Evolutionary conservation across 202 grass and related monocot species (phyloP).

Genomic region (Panicum hallii): DNA sequence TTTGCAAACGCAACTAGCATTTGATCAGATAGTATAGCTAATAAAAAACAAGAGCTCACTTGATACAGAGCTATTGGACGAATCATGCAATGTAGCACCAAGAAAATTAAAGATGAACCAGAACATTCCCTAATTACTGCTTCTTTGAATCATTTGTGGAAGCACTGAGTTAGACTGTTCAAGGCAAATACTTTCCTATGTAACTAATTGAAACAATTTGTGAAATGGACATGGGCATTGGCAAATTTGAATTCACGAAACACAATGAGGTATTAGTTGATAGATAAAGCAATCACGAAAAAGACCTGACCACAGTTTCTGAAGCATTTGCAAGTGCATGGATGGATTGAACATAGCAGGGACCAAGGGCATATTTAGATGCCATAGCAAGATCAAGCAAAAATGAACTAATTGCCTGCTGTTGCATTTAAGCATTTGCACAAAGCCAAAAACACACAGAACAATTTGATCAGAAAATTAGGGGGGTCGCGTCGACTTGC

Average conservation of each 20-base stretch:
- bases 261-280: neutral
- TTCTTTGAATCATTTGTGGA: neutral
- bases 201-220: neutral
- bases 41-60: neutral
- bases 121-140: neutral
- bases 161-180: conserved; percentile 3
- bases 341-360: neutral
- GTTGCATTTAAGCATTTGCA: conserved; percentile 30
- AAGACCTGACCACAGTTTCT: neutral
- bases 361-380: neutral
- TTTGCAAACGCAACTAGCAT: neutral
- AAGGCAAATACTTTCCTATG: neutral
- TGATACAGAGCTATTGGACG: neutral
- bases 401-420: neutral
- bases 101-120: neutral
- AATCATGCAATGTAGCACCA: neutral
- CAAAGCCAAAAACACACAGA: neutral
- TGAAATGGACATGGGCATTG: neutral
- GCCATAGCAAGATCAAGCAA: neutral
- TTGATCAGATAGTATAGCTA: conserved; percentile 6
- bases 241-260: neutral
- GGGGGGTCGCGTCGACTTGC: neutral
- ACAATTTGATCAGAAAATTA: neutral
- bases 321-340: conserved; percentile 29
- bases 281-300: neutral